These are phyloP conservation scores for Aspergillus floridensis DNA, from an alignment of 2,329 filamentous ascomycete genomes.

Conservation along the genomic window DNA sequence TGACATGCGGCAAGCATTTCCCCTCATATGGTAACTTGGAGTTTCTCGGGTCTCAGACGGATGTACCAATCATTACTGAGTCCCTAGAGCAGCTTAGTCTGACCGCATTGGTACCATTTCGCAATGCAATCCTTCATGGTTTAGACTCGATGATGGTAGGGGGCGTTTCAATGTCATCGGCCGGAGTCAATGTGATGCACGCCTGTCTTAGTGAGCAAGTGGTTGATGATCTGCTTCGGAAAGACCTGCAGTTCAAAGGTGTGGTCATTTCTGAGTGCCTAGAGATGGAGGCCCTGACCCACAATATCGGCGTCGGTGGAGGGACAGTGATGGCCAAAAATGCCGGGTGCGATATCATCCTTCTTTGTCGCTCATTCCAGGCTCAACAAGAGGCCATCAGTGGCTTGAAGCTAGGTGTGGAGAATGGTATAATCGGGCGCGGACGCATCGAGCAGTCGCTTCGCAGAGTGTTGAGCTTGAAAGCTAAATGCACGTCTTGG, in stretches of 20 bases:
- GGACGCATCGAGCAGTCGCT: conserved; percentile 78
- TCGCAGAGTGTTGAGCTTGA: conserved; percentile 73
- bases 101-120: conserved; percentile 87
- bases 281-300: conserved; percentile 93
- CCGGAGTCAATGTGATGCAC: conserved; percentile 91
- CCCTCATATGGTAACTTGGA: conserved; percentile 94
- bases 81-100: conserved; percentile 88
- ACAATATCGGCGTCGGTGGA: conserved; percentile 94
- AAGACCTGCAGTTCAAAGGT: conserved; percentile 83
- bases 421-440: conserved; percentile 83
- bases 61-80: conserved; percentile 94
- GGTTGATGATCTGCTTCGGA: conserved; percentile 83
- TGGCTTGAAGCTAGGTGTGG: conserved; percentile 81
- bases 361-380: conserved; percentile 82
- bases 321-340: conserved; percentile 97
- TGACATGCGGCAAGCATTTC: conserved; percentile 92
- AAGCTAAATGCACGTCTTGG: conserved; percentile 85
- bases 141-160: conserved; percentile 95
- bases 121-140: conserved; percentile 81
- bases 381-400: conserved; percentile 90
- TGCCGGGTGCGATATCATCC: conserved; percentile 87
- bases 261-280: conserved; percentile 94
- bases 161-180: conserved; percentile 86
- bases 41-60: conserved; percentile 83
- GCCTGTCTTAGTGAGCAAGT: conserved; percentile 91